Percentiles rank a stretch among this genome's conserved stretches.
These are phyloP conservation scores for Pichia kudriavzevii DNA, from an alignment of 1,139 yeast species.

Conservation along the genomic window DNA sequence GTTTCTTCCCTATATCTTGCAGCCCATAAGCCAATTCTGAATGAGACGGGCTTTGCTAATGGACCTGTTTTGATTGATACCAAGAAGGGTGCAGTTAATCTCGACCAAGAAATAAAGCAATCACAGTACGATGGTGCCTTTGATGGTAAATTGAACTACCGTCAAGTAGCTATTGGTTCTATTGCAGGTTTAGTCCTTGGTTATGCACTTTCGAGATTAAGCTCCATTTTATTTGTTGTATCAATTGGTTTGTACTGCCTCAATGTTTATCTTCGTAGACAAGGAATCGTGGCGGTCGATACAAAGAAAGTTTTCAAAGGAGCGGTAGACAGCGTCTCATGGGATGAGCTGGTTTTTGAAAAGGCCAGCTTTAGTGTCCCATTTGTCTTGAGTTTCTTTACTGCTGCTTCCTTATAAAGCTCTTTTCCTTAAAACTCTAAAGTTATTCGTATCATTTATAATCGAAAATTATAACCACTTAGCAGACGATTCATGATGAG, in stretches of 20 bases:
- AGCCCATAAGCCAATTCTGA: conserved; percentile 15
- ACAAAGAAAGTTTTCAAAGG: conserved; percentile 40
- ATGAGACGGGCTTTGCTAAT: conserved; percentile 17
- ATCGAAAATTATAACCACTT: background rate
- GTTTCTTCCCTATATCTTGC: conserved; percentile 11
- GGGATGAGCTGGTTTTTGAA: conserved; percentile 48
- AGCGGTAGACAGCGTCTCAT: conserved; percentile 35
- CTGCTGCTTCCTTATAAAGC: conserved; percentile 45
- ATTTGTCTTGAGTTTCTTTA: conserved; percentile 49
- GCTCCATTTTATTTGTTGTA: conserved; percentile 48
- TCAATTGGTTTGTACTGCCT: conserved; percentile 41
- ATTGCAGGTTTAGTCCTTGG: conserved; percentile 60
- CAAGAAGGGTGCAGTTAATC: conserved; percentile 9
- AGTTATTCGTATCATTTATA: too few relatives aligned
- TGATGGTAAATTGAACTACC: conserved; percentile 44
- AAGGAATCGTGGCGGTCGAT: conserved; percentile 49
- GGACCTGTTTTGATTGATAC: conserved; percentile 8
- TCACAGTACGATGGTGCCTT: conserved; percentile 29
- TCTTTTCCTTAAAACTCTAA: too few relatives aligned
- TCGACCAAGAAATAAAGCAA: conserved; percentile 11
- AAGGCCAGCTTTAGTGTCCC: conserved; percentile 61
- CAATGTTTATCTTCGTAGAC: conserved; percentile 46
- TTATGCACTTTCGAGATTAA: conserved; percentile 56
- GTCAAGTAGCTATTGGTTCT: conserved; percentile 63
- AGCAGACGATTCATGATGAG: too few relatives aligned